Percentiles rank a stretch among this genome's conserved stretches.
phyloP scores from a whole-genome alignment of 2,329 filamentous ascomycete species.

The Calonectria hawksworthii region DNA sequence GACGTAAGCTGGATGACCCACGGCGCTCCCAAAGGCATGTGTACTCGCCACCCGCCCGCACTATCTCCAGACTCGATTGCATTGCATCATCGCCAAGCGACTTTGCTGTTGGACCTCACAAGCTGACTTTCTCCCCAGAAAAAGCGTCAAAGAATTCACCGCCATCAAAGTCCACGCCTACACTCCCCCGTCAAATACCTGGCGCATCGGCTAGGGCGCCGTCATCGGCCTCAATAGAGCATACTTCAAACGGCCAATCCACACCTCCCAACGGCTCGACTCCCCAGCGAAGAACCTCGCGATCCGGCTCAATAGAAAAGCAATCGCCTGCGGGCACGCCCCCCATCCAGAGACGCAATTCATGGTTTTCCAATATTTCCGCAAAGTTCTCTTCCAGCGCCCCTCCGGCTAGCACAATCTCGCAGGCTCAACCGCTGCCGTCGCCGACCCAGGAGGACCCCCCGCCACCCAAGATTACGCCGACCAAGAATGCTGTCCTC shows the following conservation, averaged over 20 bases:
- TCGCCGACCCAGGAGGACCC: conserved; percentile 53
- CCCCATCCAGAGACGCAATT: conserved; percentile 72
- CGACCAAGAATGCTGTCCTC: conserved; percentile 71
- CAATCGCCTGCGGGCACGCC: conserved; percentile 45
- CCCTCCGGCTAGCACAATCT: conserved; percentile 48
- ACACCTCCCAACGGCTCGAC: conserved; percentile 43
- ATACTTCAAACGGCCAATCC: conserved; percentile 40
- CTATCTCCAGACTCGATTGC: conserved; percentile 29
- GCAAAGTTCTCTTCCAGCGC: conserved; percentile 81
- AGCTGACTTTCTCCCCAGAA: conserved; percentile 41
- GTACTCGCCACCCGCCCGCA: conserved; percentile 39
- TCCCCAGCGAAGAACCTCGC: conserved; percentile 44
- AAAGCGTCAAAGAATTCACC: conserved; percentile 49
- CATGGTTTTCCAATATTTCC: conserved; percentile 94
- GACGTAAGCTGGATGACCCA: conserved; percentile 93
- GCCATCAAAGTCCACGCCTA: conserved; percentile 44
- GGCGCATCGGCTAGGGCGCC: conserved; percentile 46
- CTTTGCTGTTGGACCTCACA: background rate
- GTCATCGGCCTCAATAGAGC: conserved; percentile 41
- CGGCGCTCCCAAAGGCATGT: conserved; percentile 84
- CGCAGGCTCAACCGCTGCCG: conserved; percentile 48
- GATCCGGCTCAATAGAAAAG: conserved; percentile 55
- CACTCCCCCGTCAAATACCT: conserved; percentile 52
- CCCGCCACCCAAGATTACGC: conserved; percentile 62
- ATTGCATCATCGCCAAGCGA: conserved; percentile 16